phyloP scores from a whole-genome alignment of 345 rosid genomes.

The Turnera subulata region DNA sequence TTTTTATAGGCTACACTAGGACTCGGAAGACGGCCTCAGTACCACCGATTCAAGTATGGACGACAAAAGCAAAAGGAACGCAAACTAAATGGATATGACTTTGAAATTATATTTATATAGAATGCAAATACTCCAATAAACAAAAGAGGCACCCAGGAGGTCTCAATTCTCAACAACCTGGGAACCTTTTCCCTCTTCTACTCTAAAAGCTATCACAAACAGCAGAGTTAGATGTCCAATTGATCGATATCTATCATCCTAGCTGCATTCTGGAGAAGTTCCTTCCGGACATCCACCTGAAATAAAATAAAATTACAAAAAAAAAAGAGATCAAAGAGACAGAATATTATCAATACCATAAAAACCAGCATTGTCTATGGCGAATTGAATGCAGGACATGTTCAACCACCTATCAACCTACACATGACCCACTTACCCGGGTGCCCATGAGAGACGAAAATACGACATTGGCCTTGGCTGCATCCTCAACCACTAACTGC shows the following conservation, averaged over 20 bases:
- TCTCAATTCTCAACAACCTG: too few species aligned
- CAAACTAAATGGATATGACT: too few species aligned
- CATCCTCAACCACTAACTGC: constrained; percentile 80
- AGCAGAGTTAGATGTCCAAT: constrained; percentile 79
- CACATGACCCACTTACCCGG: constrained; percentile 44
- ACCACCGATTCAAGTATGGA: too few species aligned
- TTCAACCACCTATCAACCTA: not conserved
- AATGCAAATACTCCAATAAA: too few species aligned
- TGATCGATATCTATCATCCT: constrained; percentile 47
- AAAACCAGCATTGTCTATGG: not conserved
- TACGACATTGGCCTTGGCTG: constrained; percentile 62
- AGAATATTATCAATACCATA: not conserved
- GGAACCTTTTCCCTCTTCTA: too few species aligned
- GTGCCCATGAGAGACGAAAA: constrained; percentile 96
- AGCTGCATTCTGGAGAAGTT: constrained; percentile 67
- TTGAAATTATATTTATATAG: too few species aligned
- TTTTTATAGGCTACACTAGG: too few species aligned
- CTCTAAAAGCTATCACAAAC: too few species aligned
- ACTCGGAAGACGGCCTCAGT: too few species aligned
- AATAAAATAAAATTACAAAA: not conserved
- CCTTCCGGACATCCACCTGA: constrained; percentile 84
- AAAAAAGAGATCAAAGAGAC: not conserved
- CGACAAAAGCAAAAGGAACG: too few species aligned
- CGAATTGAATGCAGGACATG: not conserved
- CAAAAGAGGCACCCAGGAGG: too few species aligned